Evolutionary conservation across 2,329 filamentous ascomycete genomes (phyloP).

Genomic region (Pestalotiopsis sp.): DNA sequence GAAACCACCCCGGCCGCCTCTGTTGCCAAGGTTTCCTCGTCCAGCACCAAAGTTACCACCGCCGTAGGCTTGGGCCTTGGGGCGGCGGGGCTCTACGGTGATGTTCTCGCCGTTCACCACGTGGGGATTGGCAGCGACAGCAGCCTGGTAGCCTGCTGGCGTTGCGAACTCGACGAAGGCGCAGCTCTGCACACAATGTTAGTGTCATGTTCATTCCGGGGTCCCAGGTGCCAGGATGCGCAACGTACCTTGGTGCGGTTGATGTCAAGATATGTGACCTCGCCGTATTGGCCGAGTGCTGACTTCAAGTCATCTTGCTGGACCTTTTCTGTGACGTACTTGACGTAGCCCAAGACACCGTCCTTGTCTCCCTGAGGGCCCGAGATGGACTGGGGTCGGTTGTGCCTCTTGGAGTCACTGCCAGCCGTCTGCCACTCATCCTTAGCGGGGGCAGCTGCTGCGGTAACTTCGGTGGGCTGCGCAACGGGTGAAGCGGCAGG

Average conservation of each 20-base stretch:
- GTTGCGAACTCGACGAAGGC: constrained; percentile 95
- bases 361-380: constrained; percentile 69
- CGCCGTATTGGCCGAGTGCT: constrained; percentile 72
- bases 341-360: constrained; percentile 85
- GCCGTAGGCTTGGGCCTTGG: constrained; percentile 71
- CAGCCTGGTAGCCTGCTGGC: constrained; percentile 78
- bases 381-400: constrained; percentile 69
- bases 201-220: constrained; percentile 17
- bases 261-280: constrained; percentile 74
- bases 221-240: background rate
- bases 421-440: constrained; percentile 89
- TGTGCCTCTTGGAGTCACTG: constrained; percentile 82
- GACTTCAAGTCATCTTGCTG: constrained; percentile 72
- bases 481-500: constrained; percentile 45
- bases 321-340: constrained; percentile 91
- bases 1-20: constrained; percentile 66
- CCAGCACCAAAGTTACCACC: constrained; percentile 67
- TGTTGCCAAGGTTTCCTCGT: constrained; percentile 62
- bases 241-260: constrained; percentile 77
- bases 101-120: constrained; percentile 81
- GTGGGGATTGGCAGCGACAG: constrained; percentile 83
- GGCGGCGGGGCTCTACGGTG: constrained; percentile 84
- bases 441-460: constrained; percentile 54
- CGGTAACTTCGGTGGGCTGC: constrained; percentile 36
- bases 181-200: constrained; percentile 69